Evolutionary conservation across 1,284 basidiomycete species (phyloP).

Genomic region (Kwoniella shivajii): DNA sequence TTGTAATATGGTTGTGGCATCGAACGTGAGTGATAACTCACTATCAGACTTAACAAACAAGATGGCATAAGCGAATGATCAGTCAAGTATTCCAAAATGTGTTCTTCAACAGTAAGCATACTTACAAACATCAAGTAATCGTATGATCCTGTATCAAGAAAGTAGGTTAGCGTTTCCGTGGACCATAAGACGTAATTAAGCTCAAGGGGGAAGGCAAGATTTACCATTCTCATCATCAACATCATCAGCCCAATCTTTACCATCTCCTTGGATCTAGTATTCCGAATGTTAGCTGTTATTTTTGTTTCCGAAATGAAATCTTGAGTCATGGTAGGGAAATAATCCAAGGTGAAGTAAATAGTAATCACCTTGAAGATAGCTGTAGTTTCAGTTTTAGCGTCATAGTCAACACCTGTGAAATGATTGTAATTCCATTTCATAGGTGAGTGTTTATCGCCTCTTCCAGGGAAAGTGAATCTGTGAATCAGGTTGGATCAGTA

Average conservation of each 20-base stretch:
- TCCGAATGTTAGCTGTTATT: background rate
- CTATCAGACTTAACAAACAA: constrained; percentile 4
- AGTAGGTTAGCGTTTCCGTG: no score
- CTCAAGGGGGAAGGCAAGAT: no score
- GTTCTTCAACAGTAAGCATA: no score
- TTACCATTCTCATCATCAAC: constrained; percentile 57
- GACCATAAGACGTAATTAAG: no score
- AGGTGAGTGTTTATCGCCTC: constrained; percentile 65
- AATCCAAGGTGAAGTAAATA: background rate
- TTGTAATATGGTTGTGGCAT: no score
- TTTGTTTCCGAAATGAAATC: no score
- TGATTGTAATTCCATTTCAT: constrained; percentile 60
- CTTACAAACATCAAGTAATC: constrained; percentile 56
- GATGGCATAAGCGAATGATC: no score
- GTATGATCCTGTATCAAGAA: constrained; percentile 39
- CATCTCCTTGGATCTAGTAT: constrained; percentile 58
- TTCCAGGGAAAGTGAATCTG: constrained; percentile 76
- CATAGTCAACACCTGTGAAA: constrained; percentile 79
- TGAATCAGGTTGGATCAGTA: constrained; percentile 38
- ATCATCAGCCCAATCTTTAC: constrained; percentile 60
- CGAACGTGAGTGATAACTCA: constrained; percentile 3
- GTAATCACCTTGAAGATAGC: constrained; percentile 60
- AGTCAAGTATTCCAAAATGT: no score
- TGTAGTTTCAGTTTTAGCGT: constrained; percentile 66
- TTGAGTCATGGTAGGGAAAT: no score